phyloP scores from a whole-genome alignment of 768 basidiomycete genomes.

The Suillus placidus region DNA sequence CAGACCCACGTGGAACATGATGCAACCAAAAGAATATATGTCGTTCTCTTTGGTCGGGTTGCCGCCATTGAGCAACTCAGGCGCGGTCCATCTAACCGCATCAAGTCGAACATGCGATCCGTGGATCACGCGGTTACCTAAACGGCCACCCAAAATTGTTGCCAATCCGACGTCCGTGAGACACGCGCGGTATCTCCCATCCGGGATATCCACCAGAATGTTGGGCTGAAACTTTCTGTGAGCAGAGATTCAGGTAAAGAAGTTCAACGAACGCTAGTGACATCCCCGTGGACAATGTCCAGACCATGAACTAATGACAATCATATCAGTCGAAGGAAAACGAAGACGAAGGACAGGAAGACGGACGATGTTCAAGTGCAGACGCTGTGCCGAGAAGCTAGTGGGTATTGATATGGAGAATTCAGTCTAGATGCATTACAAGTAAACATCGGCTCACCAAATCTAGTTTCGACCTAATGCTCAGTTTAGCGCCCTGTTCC shows the following conservation, averaged over 20 bases:
- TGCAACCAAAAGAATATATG: constrained; percentile 39
- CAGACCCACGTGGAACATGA: constrained; percentile 16
- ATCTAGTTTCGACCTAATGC: constrained; percentile 13
- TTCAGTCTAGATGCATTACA: background rate
- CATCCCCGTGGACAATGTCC: constrained; percentile 1
- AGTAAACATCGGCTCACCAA: constrained; percentile 14
- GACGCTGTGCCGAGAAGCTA: background rate
- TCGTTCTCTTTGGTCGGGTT: constrained; percentile 32
- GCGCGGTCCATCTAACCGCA: constrained; percentile 46
- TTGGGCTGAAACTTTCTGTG: constrained; percentile 37
- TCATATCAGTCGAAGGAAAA: background rate
- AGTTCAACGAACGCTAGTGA: constrained; percentile 4
- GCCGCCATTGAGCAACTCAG: constrained; percentile 37
- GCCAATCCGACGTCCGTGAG: constrained; percentile 48
- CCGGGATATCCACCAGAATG: constrained; percentile 37
- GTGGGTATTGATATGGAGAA: background rate
- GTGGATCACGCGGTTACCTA: background rate
- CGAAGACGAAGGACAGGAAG: background rate
- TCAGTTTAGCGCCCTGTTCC: constrained; percentile 10
- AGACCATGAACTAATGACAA: constrained; percentile 1
- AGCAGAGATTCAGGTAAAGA: background rate
- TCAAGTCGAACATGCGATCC: constrained; percentile 18
- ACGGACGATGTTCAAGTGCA: constrained; percentile 5
- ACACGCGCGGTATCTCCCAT: constrained; percentile 36
- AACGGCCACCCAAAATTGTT: constrained; percentile 35